Percentiles rank a stretch among this genome's conserved stretches.
phyloP scores from a whole-genome alignment of 352 stramenopile genomes.

The Globisporangium cylindrosporum region DNA sequence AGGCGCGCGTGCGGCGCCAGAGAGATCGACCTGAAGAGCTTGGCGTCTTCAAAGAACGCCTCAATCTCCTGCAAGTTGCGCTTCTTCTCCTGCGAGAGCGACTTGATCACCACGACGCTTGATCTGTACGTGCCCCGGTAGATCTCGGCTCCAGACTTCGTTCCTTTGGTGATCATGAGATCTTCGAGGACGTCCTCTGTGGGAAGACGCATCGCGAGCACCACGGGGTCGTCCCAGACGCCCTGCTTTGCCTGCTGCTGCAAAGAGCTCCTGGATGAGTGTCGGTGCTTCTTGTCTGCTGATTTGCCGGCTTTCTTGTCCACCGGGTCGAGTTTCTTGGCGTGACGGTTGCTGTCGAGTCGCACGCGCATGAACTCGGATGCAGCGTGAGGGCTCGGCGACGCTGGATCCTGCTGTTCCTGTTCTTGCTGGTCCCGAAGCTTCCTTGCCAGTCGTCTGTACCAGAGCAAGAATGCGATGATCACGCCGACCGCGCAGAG shows the following conservation, averaged over 20 bases:
- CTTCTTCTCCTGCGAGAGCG: background rate
- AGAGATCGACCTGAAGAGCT: background rate
- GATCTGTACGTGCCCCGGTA: conserved; percentile 5
- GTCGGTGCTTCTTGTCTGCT: background rate
- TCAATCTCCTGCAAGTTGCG: conserved; percentile 9
- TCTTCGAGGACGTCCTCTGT: background rate
- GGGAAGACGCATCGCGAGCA: conserved; percentile 8
- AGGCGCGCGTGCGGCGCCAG: background rate
- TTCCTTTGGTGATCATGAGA: background rate
- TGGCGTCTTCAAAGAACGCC: conserved; percentile 10
- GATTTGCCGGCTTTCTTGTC: background rate
- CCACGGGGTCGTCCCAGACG: conserved; percentile 8
- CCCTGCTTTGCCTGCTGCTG: background rate
- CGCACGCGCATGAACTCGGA: background rate
- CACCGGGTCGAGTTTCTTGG: conserved; percentile 2
- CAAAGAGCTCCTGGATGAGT: background rate
- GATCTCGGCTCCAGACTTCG: background rate
- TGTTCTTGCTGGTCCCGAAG: background rate
- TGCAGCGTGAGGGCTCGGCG: background rate
- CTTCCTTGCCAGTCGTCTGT: conserved; percentile 3
- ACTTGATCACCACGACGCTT: conserved; percentile 9
- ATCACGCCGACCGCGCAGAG: conserved; percentile 21
- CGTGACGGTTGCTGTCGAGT: conserved; percentile 1
- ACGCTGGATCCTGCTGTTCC: background rate
- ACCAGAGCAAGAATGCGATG: conserved; percentile 16